Conservation (phyloP, 805 yeast genomes). For the Yarrowia deformans region DNA sequence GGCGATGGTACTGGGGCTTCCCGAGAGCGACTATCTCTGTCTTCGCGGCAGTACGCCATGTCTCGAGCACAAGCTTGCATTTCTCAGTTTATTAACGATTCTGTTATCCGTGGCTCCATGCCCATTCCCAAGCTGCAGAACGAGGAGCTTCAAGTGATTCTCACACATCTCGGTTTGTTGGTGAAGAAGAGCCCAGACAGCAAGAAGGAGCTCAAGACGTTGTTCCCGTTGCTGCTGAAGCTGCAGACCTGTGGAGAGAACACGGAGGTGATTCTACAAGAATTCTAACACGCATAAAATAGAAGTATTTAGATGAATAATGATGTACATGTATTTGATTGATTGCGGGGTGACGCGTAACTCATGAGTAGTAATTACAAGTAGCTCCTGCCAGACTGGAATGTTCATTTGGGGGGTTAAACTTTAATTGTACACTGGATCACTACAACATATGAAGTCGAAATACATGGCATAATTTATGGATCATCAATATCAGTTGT, state of each 20-base stretch:
- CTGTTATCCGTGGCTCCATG: constrained; percentile 35
- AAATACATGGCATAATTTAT: not conserved
- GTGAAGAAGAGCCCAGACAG: constrained; percentile 20
- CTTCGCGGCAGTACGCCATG: constrained; percentile 15
- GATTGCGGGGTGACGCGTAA: not conserved
- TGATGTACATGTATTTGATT: constrained; percentile 1
- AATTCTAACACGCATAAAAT: constrained; percentile 25
- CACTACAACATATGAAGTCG: not conserved
- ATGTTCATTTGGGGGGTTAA: not conserved
- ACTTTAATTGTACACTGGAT: not conserved
- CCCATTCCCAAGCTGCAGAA: constrained; percentile 35
- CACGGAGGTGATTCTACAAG: constrained; percentile 28
- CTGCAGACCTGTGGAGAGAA: constrained; percentile 18
- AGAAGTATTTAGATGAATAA: constrained; percentile 15
- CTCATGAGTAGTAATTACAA: too few relatives aligned
- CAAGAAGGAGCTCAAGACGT: constrained; percentile 17
- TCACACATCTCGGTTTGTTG: not conserved
- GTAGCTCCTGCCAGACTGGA: not conserved
- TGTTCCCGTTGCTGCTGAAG: constrained; percentile 34
- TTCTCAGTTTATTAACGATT: constrained; percentile 23
- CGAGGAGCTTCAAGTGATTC: constrained; percentile 25
- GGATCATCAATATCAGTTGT: constrained; percentile 1
- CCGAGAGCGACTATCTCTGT: constrained; percentile 8
- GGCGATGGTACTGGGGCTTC: constrained; percentile 25
- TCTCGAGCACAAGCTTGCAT: constrained; percentile 26